Base-by-base conservation (phyloP, 2,329 filamentous ascomycete genomes). In the Fusarium stilboides region DNA sequence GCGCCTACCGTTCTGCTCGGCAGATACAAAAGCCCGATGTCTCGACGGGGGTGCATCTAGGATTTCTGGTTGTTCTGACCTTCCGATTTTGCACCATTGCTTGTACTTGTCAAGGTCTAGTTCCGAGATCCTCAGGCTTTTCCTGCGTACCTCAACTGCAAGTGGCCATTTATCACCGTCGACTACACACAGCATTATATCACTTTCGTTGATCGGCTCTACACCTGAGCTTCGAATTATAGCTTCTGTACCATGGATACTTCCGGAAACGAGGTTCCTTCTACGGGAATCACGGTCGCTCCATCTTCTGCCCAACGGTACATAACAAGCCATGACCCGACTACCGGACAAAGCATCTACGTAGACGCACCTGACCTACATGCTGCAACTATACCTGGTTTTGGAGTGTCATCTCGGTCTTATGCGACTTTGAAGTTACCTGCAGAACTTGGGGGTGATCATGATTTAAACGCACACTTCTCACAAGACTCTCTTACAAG, bases 341-440 rank as follows among this genome's bases (percentile, higher is more conserved):
- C 28, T 2, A 45, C 44, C 7, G 54, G 59, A 20, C 40, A 59
- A 40, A 62, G 59, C 19, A 52, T 47, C 5, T 62, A 59, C 10
- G 15, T 47, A 26, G 17, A 46, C 22, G 40, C 45, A 34, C 54
- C 54, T 3, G 54, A 59, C 4, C n/a, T 62, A 17, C 31, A 40
- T 9, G 17, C 33, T 17, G 40, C 36, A 13, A n/a, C 33, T 5
- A 39, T 62, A 5, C 59, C 54, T 17, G 54, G 46, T 12, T 62
- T 62, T 24, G 54, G 59, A 17, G 31, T 8, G 42, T 54, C 59
- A 24, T 47, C 54, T 17, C 59, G 59, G 13, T 59, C 54, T 19
- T 62, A 59, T 46, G 59, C 59, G 14, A 62, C 46, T 4, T 12
- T 33, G 7, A 62, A 52, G 33, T 22, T 62, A 9, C 40, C 54